Base-by-base conservation (phyloP, 2,329 filamentous ascomycete genomes). In the Colletotrichum sansevieriae region DNA sequence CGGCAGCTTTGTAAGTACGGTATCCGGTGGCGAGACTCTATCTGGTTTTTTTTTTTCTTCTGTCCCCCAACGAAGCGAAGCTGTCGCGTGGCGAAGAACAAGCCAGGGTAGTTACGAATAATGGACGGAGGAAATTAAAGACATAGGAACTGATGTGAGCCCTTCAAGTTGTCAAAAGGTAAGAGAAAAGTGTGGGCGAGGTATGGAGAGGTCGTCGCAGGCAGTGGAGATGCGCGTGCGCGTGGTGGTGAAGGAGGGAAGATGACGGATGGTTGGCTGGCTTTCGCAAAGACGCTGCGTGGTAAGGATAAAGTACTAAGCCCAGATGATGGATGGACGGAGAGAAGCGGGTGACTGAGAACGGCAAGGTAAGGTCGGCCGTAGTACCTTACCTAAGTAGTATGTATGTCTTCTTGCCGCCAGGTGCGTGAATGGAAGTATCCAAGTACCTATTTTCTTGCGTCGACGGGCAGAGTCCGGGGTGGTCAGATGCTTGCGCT, bases 201-300 rank as follows among this genome's bases (percentile, higher is more conserved):
- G 64, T 54, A 47, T 41, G 47, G 58, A 52, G 44, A 70, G 68
- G 67, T 39, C 62, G 67, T 65, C 37, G 68, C 51, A 25, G 47
- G 44, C 33, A 49, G 44, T 70, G 59, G 59, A 68, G 46, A 58
- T 68, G 68, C 52, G 59, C 64, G 64, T 29, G 61, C 46, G 58
- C 58, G 68, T 43, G 57, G 25, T 63, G 58, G 64, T 63, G 68
- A 69, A 63, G 59, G 65, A 70, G 68, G 65, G 60, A 70, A 65
- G 56, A 70, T 70, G 65, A 56, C 55, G 68, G 68, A 65, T 70
- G 65, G 68, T 70, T 70, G 68, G 68, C 61, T 69, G 68, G 61
- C 35, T 60, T 65, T 60, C 41, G 65, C 65, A 70, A 58, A 67
- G 63, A 62, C 57, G 66, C 35, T 55, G 66, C 33, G 60, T 59